A percentile compares a stretch with the other conserved stretches of the same genome.
Evolutionary conservation across 2,329 filamentous ascomycete species (phyloP).

Genomic region (Pseudogymnoascus pannorum): DNA sequence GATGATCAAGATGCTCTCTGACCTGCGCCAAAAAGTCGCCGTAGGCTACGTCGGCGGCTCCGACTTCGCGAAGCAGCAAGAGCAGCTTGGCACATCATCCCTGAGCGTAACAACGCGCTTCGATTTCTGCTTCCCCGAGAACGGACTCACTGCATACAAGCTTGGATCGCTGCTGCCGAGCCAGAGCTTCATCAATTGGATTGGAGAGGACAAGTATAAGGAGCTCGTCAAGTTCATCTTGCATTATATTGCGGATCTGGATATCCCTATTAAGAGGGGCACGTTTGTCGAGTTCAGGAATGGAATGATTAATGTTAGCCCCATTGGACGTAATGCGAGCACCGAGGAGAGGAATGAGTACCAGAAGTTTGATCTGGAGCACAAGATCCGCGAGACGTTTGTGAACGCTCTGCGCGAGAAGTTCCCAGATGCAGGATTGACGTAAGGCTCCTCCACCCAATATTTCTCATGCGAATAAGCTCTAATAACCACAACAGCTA

Average conservation of each 20-base stretch:
- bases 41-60: constrained; percentile 92
- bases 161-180: constrained; percentile 67
- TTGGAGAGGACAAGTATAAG: constrained; percentile 81
- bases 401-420: constrained; percentile 69
- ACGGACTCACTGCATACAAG: constrained; percentile 87
- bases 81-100: constrained; percentile 70
- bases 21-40: constrained; percentile 77
- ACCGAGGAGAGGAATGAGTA: constrained; percentile 74
- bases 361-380: constrained; percentile 69
- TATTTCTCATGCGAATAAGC: constrained; percentile 9
- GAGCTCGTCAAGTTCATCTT: constrained; percentile 67
- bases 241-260: constrained; percentile 77
- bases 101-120: constrained; percentile 76
- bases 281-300: constrained; percentile 86
- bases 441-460: constrained; percentile 46
- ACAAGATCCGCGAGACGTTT: constrained; percentile 69
- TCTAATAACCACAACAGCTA: constrained; percentile 46
- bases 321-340: constrained; percentile 80
- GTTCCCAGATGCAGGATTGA: constrained; percentile 78
- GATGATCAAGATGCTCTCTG: constrained; percentile 73
- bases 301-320: constrained; percentile 83
- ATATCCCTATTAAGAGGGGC: constrained; percentile 74
- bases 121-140: constrained; percentile 97
- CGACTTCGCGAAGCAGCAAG: constrained; percentile 88
- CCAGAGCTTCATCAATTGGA: constrained; percentile 83